These are phyloP conservation scores for Cordyceps cicadae DNA, from an alignment of 2,329 filamentous ascomycete species.

Conservation along the genomic window DNA sequence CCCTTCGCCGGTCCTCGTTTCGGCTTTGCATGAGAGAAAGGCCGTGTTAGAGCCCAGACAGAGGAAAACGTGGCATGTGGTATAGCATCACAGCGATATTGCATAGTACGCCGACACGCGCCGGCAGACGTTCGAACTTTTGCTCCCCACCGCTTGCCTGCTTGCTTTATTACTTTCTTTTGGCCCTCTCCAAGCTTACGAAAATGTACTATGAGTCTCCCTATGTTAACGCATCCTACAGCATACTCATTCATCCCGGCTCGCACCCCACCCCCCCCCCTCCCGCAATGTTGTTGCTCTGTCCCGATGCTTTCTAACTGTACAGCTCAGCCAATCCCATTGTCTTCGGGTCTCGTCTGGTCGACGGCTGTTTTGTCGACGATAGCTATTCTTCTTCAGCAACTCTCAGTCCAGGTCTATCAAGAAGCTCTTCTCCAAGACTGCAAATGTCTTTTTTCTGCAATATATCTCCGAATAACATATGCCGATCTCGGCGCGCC, in stretches of 20 bases:
- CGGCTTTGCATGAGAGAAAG: background rate
- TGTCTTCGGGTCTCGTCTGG: background rate
- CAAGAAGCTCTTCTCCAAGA: background rate
- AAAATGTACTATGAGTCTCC: background rate
- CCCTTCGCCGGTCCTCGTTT: background rate
- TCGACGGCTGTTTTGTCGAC: too few species aligned
- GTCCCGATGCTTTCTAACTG: background rate
- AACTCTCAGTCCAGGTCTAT: background rate
- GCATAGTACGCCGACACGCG: conserved; percentile 1
- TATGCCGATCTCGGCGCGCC: background rate
- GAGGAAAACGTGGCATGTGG: background rate
- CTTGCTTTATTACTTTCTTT: background rate
- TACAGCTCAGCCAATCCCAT: background rate
- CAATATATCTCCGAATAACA: background rate
- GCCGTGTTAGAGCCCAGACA: background rate
- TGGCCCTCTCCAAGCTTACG: background rate
- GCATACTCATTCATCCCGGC: background rate
- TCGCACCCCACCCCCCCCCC: background rate
- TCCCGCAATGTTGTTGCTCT: background rate
- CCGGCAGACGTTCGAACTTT: background rate
- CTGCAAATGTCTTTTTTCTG: background rate
- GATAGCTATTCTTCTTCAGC: background rate
- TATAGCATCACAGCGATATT: background rate
- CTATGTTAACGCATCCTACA: background rate
- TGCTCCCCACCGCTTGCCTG: background rate